These are phyloP conservation scores for Cytospora piceae DNA, from an alignment of 2,329 filamentous ascomycete species.

Conservation along the genomic window DNA sequence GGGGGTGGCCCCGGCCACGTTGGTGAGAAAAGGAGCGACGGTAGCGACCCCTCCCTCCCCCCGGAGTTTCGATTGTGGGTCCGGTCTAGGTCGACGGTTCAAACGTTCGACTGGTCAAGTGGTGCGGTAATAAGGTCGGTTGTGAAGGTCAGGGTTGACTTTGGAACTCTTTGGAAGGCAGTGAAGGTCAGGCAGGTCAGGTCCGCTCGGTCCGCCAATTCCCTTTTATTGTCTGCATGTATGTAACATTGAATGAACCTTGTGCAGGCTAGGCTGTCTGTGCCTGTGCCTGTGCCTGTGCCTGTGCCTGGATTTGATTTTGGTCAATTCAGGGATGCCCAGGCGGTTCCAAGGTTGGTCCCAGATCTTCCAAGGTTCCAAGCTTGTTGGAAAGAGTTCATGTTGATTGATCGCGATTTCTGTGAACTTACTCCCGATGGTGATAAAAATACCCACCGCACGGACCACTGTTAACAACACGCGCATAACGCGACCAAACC, in stretches of 20 bases:
- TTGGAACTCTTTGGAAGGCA: too few species aligned
- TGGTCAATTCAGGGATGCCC: background rate
- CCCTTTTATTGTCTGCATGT: too few species aligned
- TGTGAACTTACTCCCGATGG: too few species aligned
- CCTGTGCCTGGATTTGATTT: background rate
- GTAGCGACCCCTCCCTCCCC: too few species aligned
- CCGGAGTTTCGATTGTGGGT: background rate
- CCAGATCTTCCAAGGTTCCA: background rate
- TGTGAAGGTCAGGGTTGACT: background rate
- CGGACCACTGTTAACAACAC: too few species aligned
- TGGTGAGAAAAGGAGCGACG: background rate
- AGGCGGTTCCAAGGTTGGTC: too few species aligned
- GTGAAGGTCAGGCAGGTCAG: too few species aligned
- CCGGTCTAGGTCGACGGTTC: background rate
- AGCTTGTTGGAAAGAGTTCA: background rate
- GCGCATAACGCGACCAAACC: too few species aligned
- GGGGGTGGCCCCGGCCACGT: background rate
- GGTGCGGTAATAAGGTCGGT: background rate
- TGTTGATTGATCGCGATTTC: background rate
- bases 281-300: background rate
- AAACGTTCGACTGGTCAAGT: too few species aligned
- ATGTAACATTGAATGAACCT: too few species aligned
- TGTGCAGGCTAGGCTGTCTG: background rate
- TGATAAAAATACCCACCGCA: too few species aligned
- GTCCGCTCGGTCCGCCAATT: background rate